Evolutionary conservation across 164 flowering plant genomes (phyloP).

Genomic region (Piper betle): DNA sequence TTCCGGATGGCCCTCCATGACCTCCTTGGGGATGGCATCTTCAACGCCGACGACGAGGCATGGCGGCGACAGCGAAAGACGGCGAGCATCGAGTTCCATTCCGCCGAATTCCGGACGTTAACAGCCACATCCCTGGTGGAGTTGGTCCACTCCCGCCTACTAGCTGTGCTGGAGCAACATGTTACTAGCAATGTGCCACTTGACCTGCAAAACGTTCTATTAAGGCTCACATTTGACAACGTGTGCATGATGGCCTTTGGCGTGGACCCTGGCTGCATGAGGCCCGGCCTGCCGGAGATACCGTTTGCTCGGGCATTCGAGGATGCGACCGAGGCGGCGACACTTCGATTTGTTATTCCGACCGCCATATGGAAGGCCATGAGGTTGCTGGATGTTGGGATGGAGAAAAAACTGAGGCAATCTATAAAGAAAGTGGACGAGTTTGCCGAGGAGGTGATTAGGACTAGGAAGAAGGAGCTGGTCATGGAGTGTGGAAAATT

Average conservation of each 20-base stretch:
- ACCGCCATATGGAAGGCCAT: conserved; percentile 55
- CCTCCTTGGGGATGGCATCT: conserved; percentile 89
- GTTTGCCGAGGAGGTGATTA: conserved; percentile 58
- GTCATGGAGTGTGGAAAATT: background rate
- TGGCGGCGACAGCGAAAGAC: conserved; percentile 84
- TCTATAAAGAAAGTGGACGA: conserved; percentile 52
- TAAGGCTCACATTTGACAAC: conserved; percentile 80
- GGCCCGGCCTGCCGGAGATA: conserved; percentile 49
- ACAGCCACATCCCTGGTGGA: conserved; percentile 50
- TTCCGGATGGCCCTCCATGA: conserved; percentile 43
- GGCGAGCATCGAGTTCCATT: conserved; percentile 83
- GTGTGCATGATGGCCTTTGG: conserved; percentile 96
- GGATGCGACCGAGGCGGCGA: conserved; percentile 68
- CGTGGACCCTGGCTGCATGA: conserved; percentile 78
- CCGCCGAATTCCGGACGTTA: conserved; percentile 48
- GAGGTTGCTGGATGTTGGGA: conserved; percentile 44
- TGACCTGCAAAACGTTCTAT: conserved; percentile 66
- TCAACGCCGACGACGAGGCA: conserved; percentile 59
- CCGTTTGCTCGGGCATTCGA: conserved; percentile 83
- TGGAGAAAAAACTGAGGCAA: conserved; percentile 39
- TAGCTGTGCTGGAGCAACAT: conserved; percentile 46
- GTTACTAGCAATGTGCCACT: conserved; percentile 10
- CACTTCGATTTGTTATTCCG: conserved; percentile 59
- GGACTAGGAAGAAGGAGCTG: conserved; percentile 63
- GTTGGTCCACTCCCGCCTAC: conserved; percentile 52